phyloP scores from a whole-genome alignment of 108 stramenopile genomes.

The Cyclostephanos tholiformis region DNA sequence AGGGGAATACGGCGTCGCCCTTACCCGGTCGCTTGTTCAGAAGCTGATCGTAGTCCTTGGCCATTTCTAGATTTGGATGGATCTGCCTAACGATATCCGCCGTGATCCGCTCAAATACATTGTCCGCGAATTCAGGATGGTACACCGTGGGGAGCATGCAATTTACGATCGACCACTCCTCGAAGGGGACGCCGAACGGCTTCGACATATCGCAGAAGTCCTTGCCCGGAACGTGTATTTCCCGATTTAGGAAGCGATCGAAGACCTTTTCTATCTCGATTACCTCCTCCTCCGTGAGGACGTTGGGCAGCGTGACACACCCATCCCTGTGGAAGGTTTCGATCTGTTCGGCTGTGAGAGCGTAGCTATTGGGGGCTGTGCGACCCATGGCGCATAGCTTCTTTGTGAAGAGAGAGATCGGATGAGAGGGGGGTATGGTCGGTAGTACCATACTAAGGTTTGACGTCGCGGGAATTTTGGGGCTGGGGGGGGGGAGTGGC shows the following conservation, averaged over 20 bases:
- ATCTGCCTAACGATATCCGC: slow-evolving; percentile 53
- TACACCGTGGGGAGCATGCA: slow-evolving; percentile 64
- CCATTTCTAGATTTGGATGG: slow-evolving; percentile 29
- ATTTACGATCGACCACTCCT: slow-evolving; percentile 62
- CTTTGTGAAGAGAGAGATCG: too few species aligned
- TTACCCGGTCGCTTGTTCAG: slow-evolving; percentile 63
- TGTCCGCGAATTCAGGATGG: slow-evolving; percentile 50
- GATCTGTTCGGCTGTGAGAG: slow-evolving; percentile 58
- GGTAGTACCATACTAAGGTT: too few species aligned
- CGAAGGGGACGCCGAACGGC: slow-evolving; percentile 62
- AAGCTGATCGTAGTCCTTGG: slow-evolving; percentile 61
- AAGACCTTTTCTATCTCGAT: slow-evolving; percentile 50
- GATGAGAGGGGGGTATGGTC: neutral
- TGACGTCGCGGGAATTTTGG: too few species aligned
- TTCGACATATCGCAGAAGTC: slow-evolving; percentile 74
- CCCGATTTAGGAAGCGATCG: slow-evolving; percentile 53
- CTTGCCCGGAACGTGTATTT: slow-evolving; percentile 60
- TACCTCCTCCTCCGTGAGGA: slow-evolving; percentile 65
- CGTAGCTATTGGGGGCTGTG: slow-evolving; percentile 39
- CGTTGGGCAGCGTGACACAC: slow-evolving; percentile 52
- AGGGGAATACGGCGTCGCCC: slow-evolving; percentile 49
- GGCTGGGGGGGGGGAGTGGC: too few species aligned
- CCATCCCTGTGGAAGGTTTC: slow-evolving; percentile 58
- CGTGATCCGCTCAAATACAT: slow-evolving; percentile 59
- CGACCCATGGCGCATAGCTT: slow-evolving; percentile 30